Evolutionary conservation across 116 monocot species (phyloP), one percentile per base, ranked within the genome.

Genomic region (Phalaenopsis hybrid): DNA sequence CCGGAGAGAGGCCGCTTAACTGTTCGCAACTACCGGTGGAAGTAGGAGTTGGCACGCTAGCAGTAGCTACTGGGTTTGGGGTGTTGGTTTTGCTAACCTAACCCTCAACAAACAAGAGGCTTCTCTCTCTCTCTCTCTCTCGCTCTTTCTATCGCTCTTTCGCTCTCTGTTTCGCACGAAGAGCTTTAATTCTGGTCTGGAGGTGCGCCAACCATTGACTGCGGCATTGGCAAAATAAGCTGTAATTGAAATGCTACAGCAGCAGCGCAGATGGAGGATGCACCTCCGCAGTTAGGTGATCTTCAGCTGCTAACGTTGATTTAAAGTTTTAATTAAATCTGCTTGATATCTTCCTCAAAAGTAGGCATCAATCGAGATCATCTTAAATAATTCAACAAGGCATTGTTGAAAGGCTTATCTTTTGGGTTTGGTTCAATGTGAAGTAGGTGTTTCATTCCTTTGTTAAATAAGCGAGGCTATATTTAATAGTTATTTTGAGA

Each of bases 21-120:
- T 23, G 10, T 33, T 70, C 33, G 70, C 70, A 70, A 70, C 70
- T 12, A 70, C 70, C 70, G 11, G 34, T 34, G 11, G 13, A 28
- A 34, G 70, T 4, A 33, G 13, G 11, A 34, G 70, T 31, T 70
- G 11, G 70, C n/a, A 65, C 63, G 63, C 63, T 10, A 65, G 1
- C 11, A 11, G 28, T 28, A 28, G 11, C 11, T 9, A 51, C 51
- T 51, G 51, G 5, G 63, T n/a, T 65, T 6, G 6, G 63, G 63
- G 63, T 65, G 63, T 25, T 65, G 20, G 63, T 25, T 65, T 65
- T 65, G 25, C 70, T 70, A 70, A 70, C 70, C 70, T 34, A 70
- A 70, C 70, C 33, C 33, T 28, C 34, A 70, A 70, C 70, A 70
- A 70, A 70, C 70, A 1, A 10, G 8, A 25, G 8, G 7, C 6